phyloP scores from a whole-genome alignment of 2,329 filamentous ascomycete genomes.

The Bisporella sp. region DNA sequence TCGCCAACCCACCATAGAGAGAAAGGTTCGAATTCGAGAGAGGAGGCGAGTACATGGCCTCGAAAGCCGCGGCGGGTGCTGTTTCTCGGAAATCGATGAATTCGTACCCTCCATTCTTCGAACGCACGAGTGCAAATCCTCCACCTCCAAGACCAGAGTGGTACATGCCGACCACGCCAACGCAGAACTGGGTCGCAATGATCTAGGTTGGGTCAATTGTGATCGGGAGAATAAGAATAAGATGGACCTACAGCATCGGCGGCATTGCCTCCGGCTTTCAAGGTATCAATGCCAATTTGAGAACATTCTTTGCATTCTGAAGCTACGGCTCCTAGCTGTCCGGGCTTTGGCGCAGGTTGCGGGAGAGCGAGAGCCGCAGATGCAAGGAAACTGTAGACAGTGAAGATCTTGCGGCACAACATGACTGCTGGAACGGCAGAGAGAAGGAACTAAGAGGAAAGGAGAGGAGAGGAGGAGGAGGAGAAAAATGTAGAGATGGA shows the following conservation, averaged over 20 bases:
- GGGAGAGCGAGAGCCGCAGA: neutral
- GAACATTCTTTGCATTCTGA: conserved; percentile 66
- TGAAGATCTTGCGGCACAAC: too few relatives aligned
- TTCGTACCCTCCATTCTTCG: conserved; percentile 54
- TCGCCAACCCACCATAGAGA: conserved; percentile 51
- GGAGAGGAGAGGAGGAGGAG: too few relatives aligned
- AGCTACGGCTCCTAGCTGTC: conserved; percentile 54
- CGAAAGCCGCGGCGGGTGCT: conserved; percentile 50
- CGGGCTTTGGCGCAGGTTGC: neutral
- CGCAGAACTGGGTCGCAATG: conserved; percentile 45
- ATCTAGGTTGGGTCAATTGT: conserved; percentile 16
- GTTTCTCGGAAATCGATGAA: conserved; percentile 64
- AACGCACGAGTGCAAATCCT: conserved; percentile 58
- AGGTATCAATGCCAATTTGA: conserved; percentile 56
- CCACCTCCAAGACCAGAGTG: conserved; percentile 59
- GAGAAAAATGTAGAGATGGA: too few relatives aligned
- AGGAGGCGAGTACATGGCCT: conserved; percentile 58
- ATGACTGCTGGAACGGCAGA: too few relatives aligned
- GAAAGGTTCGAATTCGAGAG: conserved; percentile 40
- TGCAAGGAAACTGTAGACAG: neutral
- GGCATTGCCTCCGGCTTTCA: conserved; percentile 51
- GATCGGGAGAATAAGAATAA: neutral
- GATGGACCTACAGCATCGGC: conserved; percentile 38
- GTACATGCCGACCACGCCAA: conserved; percentile 47
- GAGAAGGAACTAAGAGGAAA: too few relatives aligned